Conservation (phyloP, 768 basidiomycete species). For the Porphyrellus cyaneotinctus region DNA sequence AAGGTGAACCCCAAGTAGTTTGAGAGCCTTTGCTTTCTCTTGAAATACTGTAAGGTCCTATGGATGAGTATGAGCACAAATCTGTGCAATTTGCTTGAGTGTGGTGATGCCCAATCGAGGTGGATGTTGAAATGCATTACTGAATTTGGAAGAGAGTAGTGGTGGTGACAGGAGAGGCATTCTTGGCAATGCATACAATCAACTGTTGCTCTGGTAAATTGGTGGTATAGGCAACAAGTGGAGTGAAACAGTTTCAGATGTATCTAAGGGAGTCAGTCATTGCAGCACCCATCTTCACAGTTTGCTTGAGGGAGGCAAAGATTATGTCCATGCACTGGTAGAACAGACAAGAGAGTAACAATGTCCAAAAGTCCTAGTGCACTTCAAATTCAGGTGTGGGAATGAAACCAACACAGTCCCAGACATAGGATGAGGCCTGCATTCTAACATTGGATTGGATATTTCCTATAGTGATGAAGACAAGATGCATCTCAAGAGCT, state of each 20-base stretch:
- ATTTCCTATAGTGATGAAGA: not conserved
- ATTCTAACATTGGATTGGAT: not conserved
- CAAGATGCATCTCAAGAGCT: not conserved
- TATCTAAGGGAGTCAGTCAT: not conserved
- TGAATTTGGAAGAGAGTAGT: not conserved
- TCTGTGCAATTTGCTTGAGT: not conserved
- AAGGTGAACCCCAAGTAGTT: not conserved
- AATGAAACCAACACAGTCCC: not conserved
- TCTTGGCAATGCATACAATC: not conserved
- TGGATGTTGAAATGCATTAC: not conserved
- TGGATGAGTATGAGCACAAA: slow-evolving; percentile 3
- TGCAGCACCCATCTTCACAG: not conserved
- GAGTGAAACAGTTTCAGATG: not conserved
- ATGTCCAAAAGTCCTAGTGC: not conserved
- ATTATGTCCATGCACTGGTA: not conserved
- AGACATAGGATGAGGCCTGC: not conserved
- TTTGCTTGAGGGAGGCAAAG: not conserved
- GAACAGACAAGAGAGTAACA: not conserved
- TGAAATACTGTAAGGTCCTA: slow-evolving; percentile 27
- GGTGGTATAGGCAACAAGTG: not conserved
- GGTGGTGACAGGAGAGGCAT: not conserved
- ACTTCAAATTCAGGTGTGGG: not conserved
- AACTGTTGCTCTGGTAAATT: slow-evolving; percentile 10
- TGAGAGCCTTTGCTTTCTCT: not conserved
- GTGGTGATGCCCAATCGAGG: not conserved